Evolutionary conservation across 495 filamentous ascomycete genomes (phyloP).

Genomic region (Penicillium malachiteum): DNA sequence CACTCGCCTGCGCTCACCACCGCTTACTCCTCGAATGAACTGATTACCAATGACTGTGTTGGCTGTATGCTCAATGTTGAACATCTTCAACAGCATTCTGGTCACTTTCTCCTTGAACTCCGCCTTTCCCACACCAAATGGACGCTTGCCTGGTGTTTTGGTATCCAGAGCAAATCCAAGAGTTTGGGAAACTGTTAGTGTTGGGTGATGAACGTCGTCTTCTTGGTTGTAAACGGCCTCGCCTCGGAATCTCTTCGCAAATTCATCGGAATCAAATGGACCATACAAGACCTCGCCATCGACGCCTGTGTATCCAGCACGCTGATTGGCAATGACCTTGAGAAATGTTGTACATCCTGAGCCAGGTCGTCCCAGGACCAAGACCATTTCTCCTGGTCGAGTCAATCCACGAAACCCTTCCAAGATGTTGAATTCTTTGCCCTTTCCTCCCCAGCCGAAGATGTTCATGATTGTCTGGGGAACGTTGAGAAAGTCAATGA

Average conservation of each 20-base stretch:
- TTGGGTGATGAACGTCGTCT: constrained; percentile 78
- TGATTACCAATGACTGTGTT: constrained; percentile 80
- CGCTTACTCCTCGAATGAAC: constrained; percentile 80
- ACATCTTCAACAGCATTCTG: constrained; percentile 74
- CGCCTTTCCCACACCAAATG: constrained; percentile 60
- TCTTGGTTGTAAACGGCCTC: constrained; percentile 87
- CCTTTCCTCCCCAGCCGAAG: constrained; percentile 60
- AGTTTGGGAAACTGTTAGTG: constrained; percentile 80
- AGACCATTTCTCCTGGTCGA: constrained; percentile 83
- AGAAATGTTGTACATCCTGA: constrained; percentile 87
- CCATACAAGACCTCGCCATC: constrained; percentile 81
- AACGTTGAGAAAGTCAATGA: constrained; percentile 73
- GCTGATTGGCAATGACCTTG: constrained; percentile 79
- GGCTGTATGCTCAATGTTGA: constrained; percentile 81
- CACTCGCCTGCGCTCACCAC: constrained; percentile 58
- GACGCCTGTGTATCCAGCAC: constrained; percentile 73
- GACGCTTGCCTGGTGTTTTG: constrained; percentile 73
- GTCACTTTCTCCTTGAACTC: constrained; percentile 73
- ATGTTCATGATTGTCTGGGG: constrained; percentile 56
- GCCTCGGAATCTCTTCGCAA: constrained; percentile 69
- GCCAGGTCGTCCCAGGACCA: constrained; percentile 84
- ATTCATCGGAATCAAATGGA: constrained; percentile 58
- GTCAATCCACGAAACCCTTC: constrained; percentile 57
- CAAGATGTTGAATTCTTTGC: constrained; percentile 61
- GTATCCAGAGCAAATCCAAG: constrained; percentile 80